Base-by-base conservation (phyloP, 1,284 basidiomycete species). In the Ceratobasidium sp. region DNA sequence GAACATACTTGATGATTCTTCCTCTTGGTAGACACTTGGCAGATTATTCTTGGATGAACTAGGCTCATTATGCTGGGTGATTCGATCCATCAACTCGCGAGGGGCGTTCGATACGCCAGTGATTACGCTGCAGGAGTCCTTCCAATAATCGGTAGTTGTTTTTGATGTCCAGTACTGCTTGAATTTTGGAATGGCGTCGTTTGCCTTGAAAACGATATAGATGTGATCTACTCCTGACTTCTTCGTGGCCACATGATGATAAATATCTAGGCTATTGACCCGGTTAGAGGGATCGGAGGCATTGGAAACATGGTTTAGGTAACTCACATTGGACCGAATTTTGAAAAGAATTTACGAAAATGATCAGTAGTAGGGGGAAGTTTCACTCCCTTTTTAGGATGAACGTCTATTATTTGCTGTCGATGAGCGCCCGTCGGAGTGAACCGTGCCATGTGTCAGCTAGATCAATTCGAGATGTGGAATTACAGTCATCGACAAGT, bases 291-390 rank as follows among this genome's bases (percentile, higher is more conserved):
- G n/a, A n/a, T n/a, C n/a, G n/a, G n/a, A n/a, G n/a, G n/a, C n/a
- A n/a, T n/a, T n/a, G n/a, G n/a, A n/a, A n/a, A n/a, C n/a, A n/a
- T n/a, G n/a, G n/a, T n/a, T n/a, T n/a, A n/a, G n/a, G n/a, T n/a
- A n/a, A 39, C 44, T 2, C 64, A 73, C 71, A 73, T 63, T 51
- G 44, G 20, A 2, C 71, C 71, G 40, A 73, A 73, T 26, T 44
- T 61, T 18, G 71, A 73, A 28, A 73, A 73, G 26, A 73, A 73
- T 0, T 42, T 46, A 18, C 46, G 42, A 63, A 73, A 73, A 28
- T 73, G 58, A 7, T 60, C 56, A 3, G 23, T 28, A 28, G n/a
- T 20, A 39, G 71, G 71, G 7, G 53, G 39, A 51, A 20, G 26
- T 20, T 7, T 28, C 4, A 15, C 28, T 46, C 6, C 40, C n/a